Evolutionary conservation across 345 rosid species (phyloP).

Genomic region (Boechera stricta): DNA sequence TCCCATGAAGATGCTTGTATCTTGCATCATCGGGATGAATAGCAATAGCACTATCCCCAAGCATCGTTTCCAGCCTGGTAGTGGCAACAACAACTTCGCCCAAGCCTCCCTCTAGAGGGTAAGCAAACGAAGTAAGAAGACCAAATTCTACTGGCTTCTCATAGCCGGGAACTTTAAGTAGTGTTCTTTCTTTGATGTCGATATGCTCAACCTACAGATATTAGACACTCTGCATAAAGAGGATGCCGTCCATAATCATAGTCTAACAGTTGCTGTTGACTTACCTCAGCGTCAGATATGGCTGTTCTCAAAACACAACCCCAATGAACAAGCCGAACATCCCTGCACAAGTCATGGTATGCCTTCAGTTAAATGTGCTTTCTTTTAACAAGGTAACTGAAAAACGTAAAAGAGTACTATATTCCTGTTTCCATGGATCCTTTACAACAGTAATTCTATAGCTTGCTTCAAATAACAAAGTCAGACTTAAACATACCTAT

Average conservation of each 20-base stretch:
- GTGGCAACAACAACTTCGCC: conserved; percentile 98
- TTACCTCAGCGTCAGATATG: conserved; percentile 90
- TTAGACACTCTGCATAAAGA: conserved; percentile 36
- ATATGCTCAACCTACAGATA: conserved; percentile 75
- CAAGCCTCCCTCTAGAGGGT: conserved; percentile 75
- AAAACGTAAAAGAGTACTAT: conserved; percentile 4
- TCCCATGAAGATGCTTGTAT: conserved; percentile 87
- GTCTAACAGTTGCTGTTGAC: conserved; percentile 28
- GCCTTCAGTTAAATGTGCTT: conserved; percentile 5
- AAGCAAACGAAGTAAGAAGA: conserved; percentile 85
- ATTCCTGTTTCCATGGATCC: neutral
- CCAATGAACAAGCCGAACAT: conserved; percentile 86
- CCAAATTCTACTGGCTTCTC: conserved; percentile 93
- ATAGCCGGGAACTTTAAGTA: conserved; percentile 76
- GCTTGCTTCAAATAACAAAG: conserved; percentile 10
- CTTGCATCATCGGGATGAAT: conserved; percentile 88
- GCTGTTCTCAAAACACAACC: conserved; percentile 86
- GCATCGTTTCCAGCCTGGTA: conserved; percentile 97
- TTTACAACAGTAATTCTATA: conserved; percentile 8
- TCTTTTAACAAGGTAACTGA: conserved; percentile 16
- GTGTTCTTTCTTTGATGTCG: conserved; percentile 75
- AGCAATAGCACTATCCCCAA: conserved; percentile 96
- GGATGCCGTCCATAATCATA: conserved; percentile 24
- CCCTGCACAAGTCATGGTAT: conserved; percentile 58
- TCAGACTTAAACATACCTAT: conserved; percentile 59